Conservation (phyloP, 2,329 filamentous ascomycete species). For the Daldinia sp. region DNA sequence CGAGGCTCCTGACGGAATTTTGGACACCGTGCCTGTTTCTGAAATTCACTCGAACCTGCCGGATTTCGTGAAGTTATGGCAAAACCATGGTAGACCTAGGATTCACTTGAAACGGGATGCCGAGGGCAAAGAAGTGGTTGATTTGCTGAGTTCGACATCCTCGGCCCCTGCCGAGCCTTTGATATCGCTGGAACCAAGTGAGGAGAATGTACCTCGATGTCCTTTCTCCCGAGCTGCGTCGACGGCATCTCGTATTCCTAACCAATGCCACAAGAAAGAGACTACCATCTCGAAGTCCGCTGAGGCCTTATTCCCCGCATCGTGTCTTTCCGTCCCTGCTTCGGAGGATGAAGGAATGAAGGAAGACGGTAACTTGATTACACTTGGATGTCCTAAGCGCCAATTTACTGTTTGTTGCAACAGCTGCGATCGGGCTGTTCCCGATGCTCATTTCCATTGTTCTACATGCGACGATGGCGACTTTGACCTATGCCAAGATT, state of each 20-base stretch:
- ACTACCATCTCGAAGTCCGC: background rate
- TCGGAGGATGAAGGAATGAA: background rate
- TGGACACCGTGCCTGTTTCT: slow-evolving; percentile 41
- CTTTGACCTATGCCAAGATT: slow-evolving; percentile 88
- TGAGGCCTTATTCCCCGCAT: background rate
- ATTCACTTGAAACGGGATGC: slow-evolving; percentile 41
- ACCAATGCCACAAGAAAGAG: slow-evolving; percentile 17
- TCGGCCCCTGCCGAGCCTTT: slow-evolving; percentile 21
- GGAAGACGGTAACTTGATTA: background rate
- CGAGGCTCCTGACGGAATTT: slow-evolving; percentile 13
- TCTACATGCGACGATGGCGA: slow-evolving; percentile 92
- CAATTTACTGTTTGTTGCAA: slow-evolving; percentile 94
- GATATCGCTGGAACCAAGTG: slow-evolving; percentile 26
- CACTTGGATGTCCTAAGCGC: slow-evolving; percentile 37
- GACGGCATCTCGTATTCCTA: slow-evolving; percentile 16
- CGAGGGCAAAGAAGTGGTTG: slow-evolving; percentile 41
- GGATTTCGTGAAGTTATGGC: slow-evolving; percentile 43
- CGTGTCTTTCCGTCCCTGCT: background rate
- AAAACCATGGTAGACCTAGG: slow-evolving; percentile 40
- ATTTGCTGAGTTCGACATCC: slow-evolving; percentile 36
- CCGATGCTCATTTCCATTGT: slow-evolving; percentile 91
- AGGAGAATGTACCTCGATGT: slow-evolving; percentile 20
- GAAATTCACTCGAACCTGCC: slow-evolving; percentile 40
- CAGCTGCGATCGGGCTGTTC: slow-evolving; percentile 79
- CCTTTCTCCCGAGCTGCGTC: slow-evolving; percentile 22